phyloP scores from a whole-genome alignment of 2,329 filamentous ascomycete species.

The Curvularia lunata region DNA sequence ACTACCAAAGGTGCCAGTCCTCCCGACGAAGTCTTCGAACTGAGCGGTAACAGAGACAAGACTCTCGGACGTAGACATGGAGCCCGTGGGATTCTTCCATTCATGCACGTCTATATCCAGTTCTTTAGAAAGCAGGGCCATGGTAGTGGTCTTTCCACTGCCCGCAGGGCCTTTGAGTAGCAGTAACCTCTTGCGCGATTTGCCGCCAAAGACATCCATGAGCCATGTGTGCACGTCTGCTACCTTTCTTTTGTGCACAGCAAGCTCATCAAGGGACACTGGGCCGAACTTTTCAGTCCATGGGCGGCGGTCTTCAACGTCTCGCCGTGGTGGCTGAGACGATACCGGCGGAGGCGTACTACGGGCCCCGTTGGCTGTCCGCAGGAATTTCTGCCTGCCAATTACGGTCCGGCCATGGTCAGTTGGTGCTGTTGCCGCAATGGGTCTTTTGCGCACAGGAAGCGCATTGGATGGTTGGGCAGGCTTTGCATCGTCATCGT shows the following conservation, averaged over 20 bases:
- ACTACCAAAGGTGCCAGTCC: constrained; percentile 79
- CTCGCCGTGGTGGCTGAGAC: constrained; percentile 28
- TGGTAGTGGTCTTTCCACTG: constrained; percentile 88
- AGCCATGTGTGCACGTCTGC: constrained; percentile 85
- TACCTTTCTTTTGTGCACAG: constrained; percentile 94
- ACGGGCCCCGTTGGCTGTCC: constrained; percentile 45
- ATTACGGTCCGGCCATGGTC: constrained; percentile 30
- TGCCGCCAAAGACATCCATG: constrained; percentile 71
- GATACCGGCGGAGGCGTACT: constrained; percentile 30
- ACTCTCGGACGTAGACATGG: constrained; percentile 64
- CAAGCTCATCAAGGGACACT: constrained; percentile 76
- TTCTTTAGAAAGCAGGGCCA: constrained; percentile 78
- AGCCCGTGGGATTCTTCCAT: constrained; percentile 83
- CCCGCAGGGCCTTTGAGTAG: constrained; percentile 90
- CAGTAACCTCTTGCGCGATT: constrained; percentile 69
- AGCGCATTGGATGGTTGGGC: constrained; percentile 30
- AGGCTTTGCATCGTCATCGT: constrained; percentile 39
- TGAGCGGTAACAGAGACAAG: constrained; percentile 75
- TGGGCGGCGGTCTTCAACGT: constrained; percentile 67
- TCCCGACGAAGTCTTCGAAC: constrained; percentile 89
- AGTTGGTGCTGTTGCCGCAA: constrained; percentile 19
- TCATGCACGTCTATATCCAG: constrained; percentile 80
- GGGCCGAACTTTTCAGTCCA: constrained; percentile 91
- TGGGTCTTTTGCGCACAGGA: constrained; percentile 41
- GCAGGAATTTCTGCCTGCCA: constrained; percentile 55